These are phyloP conservation scores for Dactylellina leptospora DNA, from an alignment of 2,329 filamentous ascomycete genomes.

Conservation along the genomic window DNA sequence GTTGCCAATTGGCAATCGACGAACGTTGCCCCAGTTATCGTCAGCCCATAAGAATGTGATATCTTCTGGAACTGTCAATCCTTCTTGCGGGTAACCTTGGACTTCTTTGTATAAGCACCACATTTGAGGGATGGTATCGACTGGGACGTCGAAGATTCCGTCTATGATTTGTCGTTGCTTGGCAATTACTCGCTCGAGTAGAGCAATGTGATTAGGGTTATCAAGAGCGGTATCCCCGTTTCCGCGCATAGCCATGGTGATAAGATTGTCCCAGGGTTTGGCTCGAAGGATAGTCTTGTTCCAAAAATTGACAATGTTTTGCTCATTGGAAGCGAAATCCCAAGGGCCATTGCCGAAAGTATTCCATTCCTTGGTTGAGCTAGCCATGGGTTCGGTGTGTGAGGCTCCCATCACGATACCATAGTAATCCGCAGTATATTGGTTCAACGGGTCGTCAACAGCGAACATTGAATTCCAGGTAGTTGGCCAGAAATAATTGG, in stretches of 20 bases:
- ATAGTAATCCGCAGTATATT: conserved; percentile 76
- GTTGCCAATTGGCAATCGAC: conserved; percentile 69
- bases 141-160: conserved; percentile 66
- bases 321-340: conserved; percentile 75
- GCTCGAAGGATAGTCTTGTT: conserved; percentile 72
- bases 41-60: conserved; percentile 75
- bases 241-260: conserved; percentile 75
- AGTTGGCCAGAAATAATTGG: conserved; percentile 80
- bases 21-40: conserved; percentile 74
- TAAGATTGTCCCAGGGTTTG: conserved; percentile 72
- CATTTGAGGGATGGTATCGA: conserved; percentile 70
- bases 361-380: conserved; percentile 66
- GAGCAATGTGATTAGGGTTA: conserved; percentile 68
- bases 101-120: conserved; percentile 80
- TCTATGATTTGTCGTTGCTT: conserved; percentile 70
- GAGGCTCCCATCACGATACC: conserved; percentile 77
- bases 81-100: conserved; percentile 73
- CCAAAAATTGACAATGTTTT: conserved; percentile 74
- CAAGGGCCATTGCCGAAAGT: conserved; percentile 68
- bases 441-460: conserved; percentile 74
- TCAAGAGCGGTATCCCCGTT: conserved; percentile 71
- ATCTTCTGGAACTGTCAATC: conserved; percentile 71
- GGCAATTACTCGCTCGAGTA: conserved; percentile 70
- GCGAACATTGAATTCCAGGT: conserved; percentile 77
- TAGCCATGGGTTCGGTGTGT: conserved; percentile 76